Percentiles rank a stretch among this genome's conserved stretches.
Conservation (phyloP, 352 stramenopile genomes). For the Pythium phragmitis region DNA sequence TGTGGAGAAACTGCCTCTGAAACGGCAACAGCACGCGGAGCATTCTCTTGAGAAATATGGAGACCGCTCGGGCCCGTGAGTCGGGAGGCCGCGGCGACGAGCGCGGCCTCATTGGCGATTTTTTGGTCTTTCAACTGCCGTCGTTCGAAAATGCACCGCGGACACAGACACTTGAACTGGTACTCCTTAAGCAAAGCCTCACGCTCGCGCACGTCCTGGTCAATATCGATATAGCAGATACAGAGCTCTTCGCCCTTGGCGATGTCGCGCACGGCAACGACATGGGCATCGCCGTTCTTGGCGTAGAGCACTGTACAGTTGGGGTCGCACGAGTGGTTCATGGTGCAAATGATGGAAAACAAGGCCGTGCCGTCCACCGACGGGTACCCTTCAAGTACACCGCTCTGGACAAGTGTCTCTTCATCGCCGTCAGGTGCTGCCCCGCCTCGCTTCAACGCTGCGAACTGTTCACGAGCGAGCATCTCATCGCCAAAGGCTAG, state of each 20-base stretch:
- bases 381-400: conserved; percentile 34
- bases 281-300: conserved; percentile 29
- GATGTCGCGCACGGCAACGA: conserved; percentile 45
- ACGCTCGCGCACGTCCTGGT: conserved; percentile 68
- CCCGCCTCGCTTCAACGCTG: neutral
- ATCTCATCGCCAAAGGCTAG: conserved; percentile 15
- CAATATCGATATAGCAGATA: conserved; percentile 94
- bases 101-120: neutral
- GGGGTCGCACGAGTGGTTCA: conserved; percentile 86
- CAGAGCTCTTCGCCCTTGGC: conserved; percentile 90
- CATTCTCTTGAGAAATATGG: conserved; percentile 5
- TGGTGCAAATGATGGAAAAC: conserved; percentile 81
- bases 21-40: neutral
- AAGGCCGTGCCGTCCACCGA: conserved; percentile 87
- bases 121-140: conserved; percentile 22
- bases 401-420: conserved; percentile 5
- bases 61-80: conserved; percentile 1
- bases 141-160: conserved; percentile 50
- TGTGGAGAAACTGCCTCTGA: neutral
- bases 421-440: neutral
- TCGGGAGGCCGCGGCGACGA: neutral
- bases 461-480: conserved; percentile 9
- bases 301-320: conserved; percentile 74
- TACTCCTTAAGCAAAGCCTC: conserved; percentile 73
- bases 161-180: conserved; percentile 77